Base-by-base conservation (phyloP, 2,329 filamentous ascomycete species). In the Thyridium curvatum region DNA sequence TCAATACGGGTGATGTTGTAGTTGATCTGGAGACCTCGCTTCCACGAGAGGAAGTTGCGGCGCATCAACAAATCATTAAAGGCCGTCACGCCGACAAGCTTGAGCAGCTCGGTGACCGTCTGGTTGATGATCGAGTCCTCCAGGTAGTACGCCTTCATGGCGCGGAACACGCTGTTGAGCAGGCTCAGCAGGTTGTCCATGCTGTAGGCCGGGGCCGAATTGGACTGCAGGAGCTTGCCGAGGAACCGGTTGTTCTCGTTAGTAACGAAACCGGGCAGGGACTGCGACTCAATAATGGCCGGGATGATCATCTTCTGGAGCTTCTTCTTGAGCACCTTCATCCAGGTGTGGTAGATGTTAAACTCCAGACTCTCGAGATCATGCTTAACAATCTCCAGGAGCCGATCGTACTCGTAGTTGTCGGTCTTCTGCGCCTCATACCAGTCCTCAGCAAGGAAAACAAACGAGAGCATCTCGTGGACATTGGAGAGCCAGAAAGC, bases 281-380 rank as follows among this genome's bases (percentile, higher is more conserved):
- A 97, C 64, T 98, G 93, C 35, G 91, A 97, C 64, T 98, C 93
- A 56, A 98, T 98, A 61, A 98, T 98, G 40, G 93, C 93, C 2
- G 93, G 93, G 38, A 98, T 94, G 56, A 98, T 94, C 93, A 98
- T 98, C 77, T 97, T 97, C 55, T 94, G 88, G 47, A 98, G 76
- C 70, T 94, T 95, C 80, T 96, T 96, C 78, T 98, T 98, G 56
- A 98, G 71, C 41, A 96, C 87, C 74, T 98, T 98, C 93, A 98
- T 98, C 93, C 93, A 98, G 18, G 93, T 98, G 67, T 98, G 93
- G 66, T 98, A 98, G 54, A 98, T 98, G 71, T 98, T 98, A 73
- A 98, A 98, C 67, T 98, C 93, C 47, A 98, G 74, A 64, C 87
- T 95, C 69, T 98, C 93, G 37, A 98, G 72, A 60, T 98, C 93